Base-by-base conservation (phyloP, 805 yeast species). In the Monosporozyma yasuniensis region DNA sequence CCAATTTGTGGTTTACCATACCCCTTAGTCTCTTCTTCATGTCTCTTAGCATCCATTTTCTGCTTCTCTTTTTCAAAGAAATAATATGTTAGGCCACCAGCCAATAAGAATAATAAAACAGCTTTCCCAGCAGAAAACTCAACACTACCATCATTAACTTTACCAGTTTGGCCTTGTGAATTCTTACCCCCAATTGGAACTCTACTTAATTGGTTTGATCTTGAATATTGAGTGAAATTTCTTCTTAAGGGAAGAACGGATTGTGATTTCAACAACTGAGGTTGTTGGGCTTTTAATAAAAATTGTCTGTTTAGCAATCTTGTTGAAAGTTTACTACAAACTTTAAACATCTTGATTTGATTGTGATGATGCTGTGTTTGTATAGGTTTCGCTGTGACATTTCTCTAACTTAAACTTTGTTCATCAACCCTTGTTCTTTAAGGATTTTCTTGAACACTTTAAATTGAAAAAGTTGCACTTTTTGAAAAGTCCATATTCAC, bases 1-100 rank as follows among this genome's bases (percentile, higher is more conserved):
- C 99, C 99, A 54, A 93, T 84, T 44, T 86, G 72, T 1, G 98
- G 97, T 63, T 83, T 88, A 21, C 99, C 99, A 59, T 84, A 75
- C 16, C 96, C 93, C 68, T 91, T 78, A 63, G 86, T 87, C 49
- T 83, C 78, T 58, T 87, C 95, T 18, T 89, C 95, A 60, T 84
- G 88, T 57, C 80, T 83, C 61, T 86, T 84, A 25, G 81, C 72
- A 55, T 81, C 79, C 43, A 90, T 63, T 65, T 87, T 79, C 63
- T 79, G 79, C 73, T 88, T 90, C 63, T 91, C 96, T 47, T 71
- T 71, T 45, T 77, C 74, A 69, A 91, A 90, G 67, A 80, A 80
- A 63, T 72, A 83, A 14, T 87, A 84, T 50, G 84, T 68, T 0
- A 76, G 83, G 22, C 83, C 83, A 25, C 96, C 97, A 18, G 80